These are phyloP conservation scores for Murraya paniculata DNA, from an alignment of 345 rosid genomes.

Conservation along the genomic window DNA sequence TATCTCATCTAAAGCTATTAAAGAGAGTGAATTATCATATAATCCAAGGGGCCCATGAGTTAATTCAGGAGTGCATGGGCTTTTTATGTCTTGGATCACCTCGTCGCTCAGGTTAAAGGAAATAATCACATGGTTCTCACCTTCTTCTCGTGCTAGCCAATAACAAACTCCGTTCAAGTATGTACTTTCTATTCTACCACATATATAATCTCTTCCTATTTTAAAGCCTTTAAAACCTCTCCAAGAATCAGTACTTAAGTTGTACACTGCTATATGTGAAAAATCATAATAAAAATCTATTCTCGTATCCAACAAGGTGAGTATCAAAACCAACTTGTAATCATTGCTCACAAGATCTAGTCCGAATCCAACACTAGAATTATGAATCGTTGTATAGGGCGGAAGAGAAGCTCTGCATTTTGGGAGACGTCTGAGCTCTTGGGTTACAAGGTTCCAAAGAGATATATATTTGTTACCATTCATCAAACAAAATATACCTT, in stretches of 20 bases:
- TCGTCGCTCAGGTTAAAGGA: background rate
- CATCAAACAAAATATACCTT: slow-evolving; percentile 1
- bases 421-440: background rate
- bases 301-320: background rate
- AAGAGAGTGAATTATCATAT: background rate
- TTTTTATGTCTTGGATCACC: background rate
- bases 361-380: background rate
- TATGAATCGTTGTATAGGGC: no score
- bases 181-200: background rate
- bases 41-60: background rate
- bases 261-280: background rate
- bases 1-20: accelerated
- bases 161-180: background rate
- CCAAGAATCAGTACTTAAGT: no score
- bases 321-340: background rate
- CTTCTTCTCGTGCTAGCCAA: background rate
- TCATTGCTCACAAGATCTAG: background rate
- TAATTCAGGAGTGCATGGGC: background rate
- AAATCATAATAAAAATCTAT: background rate
- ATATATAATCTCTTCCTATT: background rate
- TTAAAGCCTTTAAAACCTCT: no score
- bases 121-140: background rate
- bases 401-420: background rate
- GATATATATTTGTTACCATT: background rate
- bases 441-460: background rate